Conservation (phyloP, 73 alveolate genomes). For the Stentor coeruleus region DNA sequence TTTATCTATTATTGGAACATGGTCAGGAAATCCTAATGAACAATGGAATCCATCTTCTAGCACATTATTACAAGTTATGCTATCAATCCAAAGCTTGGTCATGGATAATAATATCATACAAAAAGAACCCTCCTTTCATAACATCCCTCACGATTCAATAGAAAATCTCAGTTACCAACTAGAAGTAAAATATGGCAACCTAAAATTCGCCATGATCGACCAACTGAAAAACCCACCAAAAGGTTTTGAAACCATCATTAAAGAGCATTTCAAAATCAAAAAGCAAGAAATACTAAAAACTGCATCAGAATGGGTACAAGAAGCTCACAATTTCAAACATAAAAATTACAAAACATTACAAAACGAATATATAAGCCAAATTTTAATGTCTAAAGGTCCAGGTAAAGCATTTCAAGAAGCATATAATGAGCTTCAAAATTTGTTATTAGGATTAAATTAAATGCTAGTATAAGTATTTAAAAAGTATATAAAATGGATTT, state of each 20-base stretch:
- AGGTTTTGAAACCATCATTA: slow-evolving; percentile 92
- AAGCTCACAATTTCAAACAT: slow-evolving; percentile 40
- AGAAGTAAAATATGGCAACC: slow-evolving; percentile 89
- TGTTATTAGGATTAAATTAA: too few species aligned
- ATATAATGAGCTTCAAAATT: background rate
- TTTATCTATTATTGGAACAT: slow-evolving; percentile 63
- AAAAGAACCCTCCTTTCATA: slow-evolving; percentile 67
- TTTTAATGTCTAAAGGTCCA: background rate
- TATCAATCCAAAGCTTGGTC: slow-evolving; percentile 63
- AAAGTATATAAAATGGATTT: too few species aligned
- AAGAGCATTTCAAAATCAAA: slow-evolving; percentile 89
- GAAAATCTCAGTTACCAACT: slow-evolving; percentile 58
- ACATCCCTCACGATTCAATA: slow-evolving; percentile 38
- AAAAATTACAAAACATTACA: background rate
- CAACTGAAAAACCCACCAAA: slow-evolving; percentile 84
- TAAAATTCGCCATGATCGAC: slow-evolving; percentile 96
- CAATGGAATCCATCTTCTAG: slow-evolving; percentile 70
- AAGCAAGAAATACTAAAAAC: slow-evolving; percentile 85
- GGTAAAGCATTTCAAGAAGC: background rate
- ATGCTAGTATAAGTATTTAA: too few species aligned
- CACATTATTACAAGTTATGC: slow-evolving; percentile 50
- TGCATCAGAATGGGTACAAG: slow-evolving; percentile 81
- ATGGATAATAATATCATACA: slow-evolving; percentile 65
- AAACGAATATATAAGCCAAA: background rate
- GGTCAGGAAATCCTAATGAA: slow-evolving; percentile 66